Conservation (phyloP, 495 filamentous ascomycete species). For the Daldinia bambusicola region DNA sequence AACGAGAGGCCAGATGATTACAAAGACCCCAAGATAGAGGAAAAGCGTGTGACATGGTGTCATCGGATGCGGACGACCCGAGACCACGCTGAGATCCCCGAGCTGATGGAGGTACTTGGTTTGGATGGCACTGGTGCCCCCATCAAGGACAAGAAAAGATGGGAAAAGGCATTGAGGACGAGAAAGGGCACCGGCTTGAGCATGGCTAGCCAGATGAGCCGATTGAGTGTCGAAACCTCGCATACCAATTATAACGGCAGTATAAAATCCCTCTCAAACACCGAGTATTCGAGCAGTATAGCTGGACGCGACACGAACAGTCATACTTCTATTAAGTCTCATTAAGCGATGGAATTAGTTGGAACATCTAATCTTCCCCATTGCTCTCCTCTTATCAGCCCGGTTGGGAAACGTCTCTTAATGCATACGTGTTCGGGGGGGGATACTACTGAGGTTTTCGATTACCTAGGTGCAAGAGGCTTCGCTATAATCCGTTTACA, state of each 20-base stretch:
- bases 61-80: slow-evolving; percentile 84
- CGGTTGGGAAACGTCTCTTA: not conserved
- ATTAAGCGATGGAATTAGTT: not conserved
- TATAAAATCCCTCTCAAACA: not conserved
- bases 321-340: not conserved
- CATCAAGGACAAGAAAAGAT: slow-evolving; percentile 55
- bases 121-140: slow-evolving; percentile 58
- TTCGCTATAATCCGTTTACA: not conserved
- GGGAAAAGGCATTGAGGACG: slow-evolving; percentile 52
- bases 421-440: not conserved
- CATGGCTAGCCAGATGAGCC: slow-evolving; percentile 56
- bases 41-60: slow-evolving; percentile 77
- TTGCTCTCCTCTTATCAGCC: not conserved
- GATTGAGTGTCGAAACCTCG: slow-evolving; percentile 43
- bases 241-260: slow-evolving; percentile 18
- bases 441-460: not conserved
- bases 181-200: slow-evolving; percentile 60
- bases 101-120: slow-evolving; percentile 70
- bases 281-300: not conserved
- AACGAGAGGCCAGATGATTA: slow-evolving; percentile 38
- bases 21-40: slow-evolving; percentile 48
- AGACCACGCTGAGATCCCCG: slow-evolving; percentile 77
- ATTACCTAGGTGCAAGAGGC: not conserved
- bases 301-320: not conserved
- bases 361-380: not conserved